Conservation (phyloP, 345 rosid genomes). For the Bruguiera parviflora region DNA sequence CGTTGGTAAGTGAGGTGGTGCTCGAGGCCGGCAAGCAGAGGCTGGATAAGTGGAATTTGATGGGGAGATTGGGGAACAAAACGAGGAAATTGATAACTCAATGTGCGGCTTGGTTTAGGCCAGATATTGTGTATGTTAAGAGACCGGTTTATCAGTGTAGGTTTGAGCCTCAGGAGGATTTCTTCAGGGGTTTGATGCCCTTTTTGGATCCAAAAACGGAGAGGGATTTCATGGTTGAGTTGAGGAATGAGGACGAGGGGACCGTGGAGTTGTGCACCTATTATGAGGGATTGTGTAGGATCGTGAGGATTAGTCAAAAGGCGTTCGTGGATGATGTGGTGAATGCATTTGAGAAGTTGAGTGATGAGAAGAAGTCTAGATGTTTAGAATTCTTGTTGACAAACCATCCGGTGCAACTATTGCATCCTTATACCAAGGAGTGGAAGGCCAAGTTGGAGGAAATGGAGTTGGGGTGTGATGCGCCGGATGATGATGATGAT, state of each 20-base stretch:
- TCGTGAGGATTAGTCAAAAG: conserved; percentile 67
- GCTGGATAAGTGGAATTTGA: conserved; percentile 90
- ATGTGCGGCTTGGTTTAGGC: conserved; percentile 95
- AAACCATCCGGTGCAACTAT: conserved; percentile 66
- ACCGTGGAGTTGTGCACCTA: conserved; percentile 61
- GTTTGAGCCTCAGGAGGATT: conserved; percentile 78
- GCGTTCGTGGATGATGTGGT: conserved; percentile 95
- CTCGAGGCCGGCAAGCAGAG: conserved; percentile 72
- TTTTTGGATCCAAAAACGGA: conserved; percentile 73
- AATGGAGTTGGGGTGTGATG: conserved; percentile 94
- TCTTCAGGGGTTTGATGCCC: conserved; percentile 55
- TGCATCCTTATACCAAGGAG: conserved; percentile 90
- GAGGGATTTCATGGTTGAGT: conserved; percentile 48
- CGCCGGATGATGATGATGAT: conserved; percentile 74
- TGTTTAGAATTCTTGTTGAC: conserved; percentile 73
- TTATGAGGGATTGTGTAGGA: conserved; percentile 85
- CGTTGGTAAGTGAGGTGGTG: conserved; percentile 78
- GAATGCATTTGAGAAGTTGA: conserved; percentile 71
- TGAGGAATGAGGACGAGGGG: conserved; percentile 57
- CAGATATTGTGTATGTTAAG: conserved; percentile 86
- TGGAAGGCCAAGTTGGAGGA: conserved; percentile 96
- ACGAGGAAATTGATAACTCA: conserved; percentile 59
- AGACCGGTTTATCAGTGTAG: conserved; percentile 87
- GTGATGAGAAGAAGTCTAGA: conserved; percentile 63
- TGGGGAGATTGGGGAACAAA: conserved; percentile 85